A percentile compares a stretch with the other conserved stretches of the same genome.
phyloP scores from a whole-genome alignment of 2,329 filamentous ascomycete species.

The Trichoderma sp. region DNA sequence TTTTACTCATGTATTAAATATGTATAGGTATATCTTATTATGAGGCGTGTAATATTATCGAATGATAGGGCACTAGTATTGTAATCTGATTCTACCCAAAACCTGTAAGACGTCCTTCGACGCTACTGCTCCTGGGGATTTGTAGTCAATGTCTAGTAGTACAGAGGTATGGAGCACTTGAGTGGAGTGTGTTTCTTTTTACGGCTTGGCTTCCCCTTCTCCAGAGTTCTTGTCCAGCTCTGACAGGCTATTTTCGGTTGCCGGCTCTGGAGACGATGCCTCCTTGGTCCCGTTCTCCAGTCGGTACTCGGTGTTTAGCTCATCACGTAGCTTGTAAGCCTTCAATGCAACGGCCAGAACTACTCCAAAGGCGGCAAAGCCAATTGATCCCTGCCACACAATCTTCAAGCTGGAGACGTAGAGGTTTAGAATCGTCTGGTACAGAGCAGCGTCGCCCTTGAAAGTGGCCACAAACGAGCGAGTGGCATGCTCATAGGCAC shows the following conservation, averaged over 20 bases:
- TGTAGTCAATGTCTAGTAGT: no score
- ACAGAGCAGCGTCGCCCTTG: neutral
- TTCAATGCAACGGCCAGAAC: neutral
- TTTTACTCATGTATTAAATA: neutral
- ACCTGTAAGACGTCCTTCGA: neutral
- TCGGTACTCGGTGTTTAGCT: neutral
- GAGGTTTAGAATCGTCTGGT: neutral
- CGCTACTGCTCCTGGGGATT: neutral
- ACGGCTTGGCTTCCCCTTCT: neutral
- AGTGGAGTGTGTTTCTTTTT: neutral
- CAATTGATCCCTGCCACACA: neutral
- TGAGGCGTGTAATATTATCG: neutral
- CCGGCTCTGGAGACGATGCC: neutral
- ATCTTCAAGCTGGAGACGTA: neutral
- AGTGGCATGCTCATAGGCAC: neutral
- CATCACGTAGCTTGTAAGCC: neutral
- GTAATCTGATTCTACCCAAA: neutral
- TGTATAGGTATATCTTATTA: neutral
- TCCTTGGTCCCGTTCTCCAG: neutral
- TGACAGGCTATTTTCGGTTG: neutral
- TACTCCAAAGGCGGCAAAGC: neutral
- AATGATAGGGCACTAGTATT: neutral
- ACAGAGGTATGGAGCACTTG: neutral
- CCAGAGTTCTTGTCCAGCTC: neutral
- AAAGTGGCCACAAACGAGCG: neutral